Percentiles rank a stretch among this genome's conserved stretches.
phyloP scores from a whole-genome alignment of 805 yeast genomes.

The Brettanomyces custersianus region DNA sequence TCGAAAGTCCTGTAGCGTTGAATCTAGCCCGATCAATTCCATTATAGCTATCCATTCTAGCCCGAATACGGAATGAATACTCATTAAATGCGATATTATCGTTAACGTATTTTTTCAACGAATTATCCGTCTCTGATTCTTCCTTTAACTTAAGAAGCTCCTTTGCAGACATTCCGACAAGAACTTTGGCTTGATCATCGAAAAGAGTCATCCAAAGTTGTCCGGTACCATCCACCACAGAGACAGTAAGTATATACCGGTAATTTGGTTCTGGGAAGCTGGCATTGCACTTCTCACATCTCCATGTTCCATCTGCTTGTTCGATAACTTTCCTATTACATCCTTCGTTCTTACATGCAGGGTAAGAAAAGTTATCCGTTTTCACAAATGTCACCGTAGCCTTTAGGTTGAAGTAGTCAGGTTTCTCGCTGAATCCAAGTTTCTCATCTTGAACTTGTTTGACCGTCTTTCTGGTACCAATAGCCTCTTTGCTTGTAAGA shows the following conservation, averaged over 20 bases:
- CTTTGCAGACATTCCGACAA: conserved; percentile 55
- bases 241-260: conserved; percentile 70
- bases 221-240: conserved; percentile 74
- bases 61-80: conserved; percentile 67
- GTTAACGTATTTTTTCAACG: conserved; percentile 18
- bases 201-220: conserved; percentile 82
- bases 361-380: conserved; percentile 75
- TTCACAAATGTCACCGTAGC: conserved; percentile 67
- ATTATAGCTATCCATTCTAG: conserved; percentile 76
- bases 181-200: conserved; percentile 68
- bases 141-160: conserved; percentile 45
- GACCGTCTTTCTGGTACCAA: conserved; percentile 57
- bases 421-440: conserved; percentile 65
- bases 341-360: conserved; percentile 71
- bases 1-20: conserved; percentile 46
- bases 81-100: conserved; percentile 49
- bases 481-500: conserved; percentile 29
- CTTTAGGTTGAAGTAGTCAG: conserved; percentile 69
- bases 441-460: conserved; percentile 55
- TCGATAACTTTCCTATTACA: conserved; percentile 83
- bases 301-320: conserved; percentile 68
- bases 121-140: conserved; percentile 33
- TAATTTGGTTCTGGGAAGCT: conserved; percentile 61
- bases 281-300: conserved; percentile 86
- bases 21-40: conserved; percentile 72